Evolutionary conservation across 768 basidiomycete genomes (phyloP).

Genomic region (Lactarius quietus): DNA sequence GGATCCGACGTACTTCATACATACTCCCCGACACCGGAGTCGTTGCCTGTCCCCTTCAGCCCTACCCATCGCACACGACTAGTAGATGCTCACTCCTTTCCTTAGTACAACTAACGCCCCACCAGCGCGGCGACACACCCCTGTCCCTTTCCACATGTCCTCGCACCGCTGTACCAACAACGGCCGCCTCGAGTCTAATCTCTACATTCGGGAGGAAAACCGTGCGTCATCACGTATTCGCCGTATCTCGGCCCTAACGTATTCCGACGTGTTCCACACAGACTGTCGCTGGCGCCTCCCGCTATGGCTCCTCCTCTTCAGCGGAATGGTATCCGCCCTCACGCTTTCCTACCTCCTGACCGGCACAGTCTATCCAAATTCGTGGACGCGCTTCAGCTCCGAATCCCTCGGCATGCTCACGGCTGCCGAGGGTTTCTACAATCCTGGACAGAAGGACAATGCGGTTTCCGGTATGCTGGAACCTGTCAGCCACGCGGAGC

Average conservation of each 20-base stretch:
- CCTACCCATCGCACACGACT: not conserved
- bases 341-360: constrained; percentile 19
- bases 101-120: not conserved
- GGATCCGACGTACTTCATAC: not conserved
- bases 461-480: not conserved
- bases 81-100: not conserved
- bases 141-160: not conserved
- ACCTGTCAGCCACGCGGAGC: constrained; percentile 1
- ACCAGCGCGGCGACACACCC: not conserved
- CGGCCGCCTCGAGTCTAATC: not conserved
- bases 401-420: constrained; percentile 8
- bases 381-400: constrained; percentile 11
- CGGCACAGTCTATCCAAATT: constrained; percentile 12
- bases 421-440: not conserved
- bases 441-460: not conserved
- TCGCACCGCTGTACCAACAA: not conserved
- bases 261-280: not conserved
- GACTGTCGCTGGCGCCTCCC: constrained; percentile 17
- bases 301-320: constrained; percentile 20
- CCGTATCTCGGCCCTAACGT: not conserved
- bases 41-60: not conserved
- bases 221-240: not conserved
- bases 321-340: constrained; percentile 13
- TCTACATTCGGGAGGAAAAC: constrained; percentile 2
- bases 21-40: not conserved